Evolutionary conservation across 1,284 basidiomycete species (phyloP).

Genomic region (Grifola frondosa): DNA sequence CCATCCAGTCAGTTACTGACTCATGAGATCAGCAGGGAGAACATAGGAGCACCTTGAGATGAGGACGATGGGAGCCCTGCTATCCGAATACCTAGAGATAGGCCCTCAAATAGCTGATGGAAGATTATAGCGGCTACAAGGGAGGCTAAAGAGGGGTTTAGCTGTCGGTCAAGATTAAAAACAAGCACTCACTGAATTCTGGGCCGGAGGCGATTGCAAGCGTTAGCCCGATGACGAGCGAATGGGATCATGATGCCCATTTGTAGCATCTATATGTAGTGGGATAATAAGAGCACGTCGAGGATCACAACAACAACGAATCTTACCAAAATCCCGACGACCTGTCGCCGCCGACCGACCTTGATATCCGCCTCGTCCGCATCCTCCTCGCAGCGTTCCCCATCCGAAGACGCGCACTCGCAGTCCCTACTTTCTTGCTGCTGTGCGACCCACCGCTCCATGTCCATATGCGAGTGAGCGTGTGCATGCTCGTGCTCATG

Average conservation of each 20-base stretch:
- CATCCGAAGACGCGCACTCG: slow-evolving; percentile 15
- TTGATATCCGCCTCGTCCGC: slow-evolving; percentile 29
- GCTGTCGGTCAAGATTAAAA: slow-evolving; percentile 3
- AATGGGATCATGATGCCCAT: slow-evolving; percentile 82
- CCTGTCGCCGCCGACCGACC: slow-evolving; percentile 54
- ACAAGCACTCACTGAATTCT: slow-evolving; percentile 62
- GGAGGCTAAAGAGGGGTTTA: slow-evolving; percentile 46
- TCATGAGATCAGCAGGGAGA: not conserved
- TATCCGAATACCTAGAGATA: slow-evolving; percentile 76
- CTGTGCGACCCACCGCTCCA: slow-evolving; percentile 26
- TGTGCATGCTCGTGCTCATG: slow-evolving; percentile 20
- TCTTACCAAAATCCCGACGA: slow-evolving; percentile 63
- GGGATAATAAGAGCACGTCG: not conserved
- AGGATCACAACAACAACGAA: not conserved
- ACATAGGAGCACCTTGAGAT: slow-evolving; percentile 18
- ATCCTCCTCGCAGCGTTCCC: slow-evolving; percentile 19
- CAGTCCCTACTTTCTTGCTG: slow-evolving; percentile 15
- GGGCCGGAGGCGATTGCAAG: slow-evolving; percentile 63
- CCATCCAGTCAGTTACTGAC: not conserved
- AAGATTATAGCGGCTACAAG: slow-evolving; percentile 73
- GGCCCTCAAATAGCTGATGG: slow-evolving; percentile 79
- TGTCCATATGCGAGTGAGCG: slow-evolving; percentile 27
- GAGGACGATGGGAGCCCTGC: slow-evolving; percentile 53
- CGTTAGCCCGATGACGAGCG: slow-evolving; percentile 74
- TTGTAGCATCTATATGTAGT: slow-evolving; percentile 60